Evolutionary conservation across 331 rosid species (phyloP), one percentile per base, ranked within the genome.

Genomic region (Telfairia occidentalis): DNA sequence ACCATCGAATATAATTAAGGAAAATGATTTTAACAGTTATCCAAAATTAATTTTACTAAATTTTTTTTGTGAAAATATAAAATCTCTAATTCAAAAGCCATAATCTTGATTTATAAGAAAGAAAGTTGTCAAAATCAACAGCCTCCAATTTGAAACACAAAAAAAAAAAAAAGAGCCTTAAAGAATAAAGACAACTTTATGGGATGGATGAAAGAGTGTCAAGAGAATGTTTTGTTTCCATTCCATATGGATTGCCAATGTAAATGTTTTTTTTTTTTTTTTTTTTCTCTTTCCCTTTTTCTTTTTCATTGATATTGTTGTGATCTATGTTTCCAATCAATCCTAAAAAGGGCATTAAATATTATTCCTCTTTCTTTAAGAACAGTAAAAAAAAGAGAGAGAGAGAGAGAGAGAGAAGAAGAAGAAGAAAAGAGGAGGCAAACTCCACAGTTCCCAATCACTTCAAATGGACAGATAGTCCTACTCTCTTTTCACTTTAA

Each of bases 381-480:
- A 43, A 67, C 37, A 66, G 53, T 40, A 10, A 66, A 23, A 40
- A 21, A 1, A 0, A 18, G 3, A n/a, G 7, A n/a, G 2, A 5
- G n/a, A 49, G 5, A 46, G 3, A 54, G 0, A 9, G 7, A 19
- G 2, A 19, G 2, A 53, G 9, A 53, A 0, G 9, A 53, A 30
- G 5, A 5, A 52, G 54, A 53, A 0, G 4, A 8, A 53, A 55
- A 54, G 23, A 2, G 5, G n/a, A n/a, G 78, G 32, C 49, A 58
- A 74, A 57, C 67, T 46, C 73, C 24, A 81, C 89, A 79, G 83
- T 89, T 83, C 80, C 78, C 79, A 85, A 88, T 87, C 88, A 74
- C 84, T 85, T 84, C 90, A 89, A 85, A 77, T 45, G 37, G 64
- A 45, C 85, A 87, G 87, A 87, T 93, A 77, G 78, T 69, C 79